These are phyloP conservation scores for Escovopsis sp. DNA, from an alignment of 2,329 filamentous ascomycete genomes.

Conservation along the genomic window DNA sequence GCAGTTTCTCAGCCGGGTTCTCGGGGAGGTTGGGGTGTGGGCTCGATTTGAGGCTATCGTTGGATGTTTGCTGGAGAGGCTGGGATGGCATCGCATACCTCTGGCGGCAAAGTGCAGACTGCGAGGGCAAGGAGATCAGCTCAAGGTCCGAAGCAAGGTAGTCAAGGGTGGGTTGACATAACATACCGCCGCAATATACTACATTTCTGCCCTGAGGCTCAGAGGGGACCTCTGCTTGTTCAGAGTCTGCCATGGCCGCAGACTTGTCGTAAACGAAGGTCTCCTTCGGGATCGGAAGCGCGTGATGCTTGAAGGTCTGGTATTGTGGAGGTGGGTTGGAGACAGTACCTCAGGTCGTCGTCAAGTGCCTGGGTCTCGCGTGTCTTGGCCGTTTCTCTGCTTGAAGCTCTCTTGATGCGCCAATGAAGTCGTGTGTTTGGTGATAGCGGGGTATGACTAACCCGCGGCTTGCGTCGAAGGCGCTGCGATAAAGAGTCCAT, in stretches of 20 bases:
- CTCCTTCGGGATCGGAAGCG: no score
- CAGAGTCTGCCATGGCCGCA: slow-evolving; percentile 38
- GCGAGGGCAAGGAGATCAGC: not conserved
- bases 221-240: slow-evolving; percentile 27
- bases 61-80: no score
- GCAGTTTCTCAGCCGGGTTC: slow-evolving; percentile 11
- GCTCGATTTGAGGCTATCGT: not conserved
- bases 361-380: no score
- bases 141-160: not conserved
- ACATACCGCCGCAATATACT: slow-evolving; percentile 44
- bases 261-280: slow-evolving; percentile 3
- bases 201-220: slow-evolving; percentile 39
- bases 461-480: no score
- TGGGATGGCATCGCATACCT: slow-evolving; percentile 29
- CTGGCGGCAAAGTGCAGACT: slow-evolving; percentile 53
- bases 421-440: no score
- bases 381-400: no score
- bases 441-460: no score
- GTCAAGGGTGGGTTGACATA: not conserved
- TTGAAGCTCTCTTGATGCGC: no score
- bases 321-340: no score
- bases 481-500: no score
- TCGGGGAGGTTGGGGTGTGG: not conserved
- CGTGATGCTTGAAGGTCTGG: no score
- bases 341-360: no score